Evolutionary conservation across 805 yeast species (phyloP).

Genomic region (Wickerhamiella sergipiensis): DNA sequence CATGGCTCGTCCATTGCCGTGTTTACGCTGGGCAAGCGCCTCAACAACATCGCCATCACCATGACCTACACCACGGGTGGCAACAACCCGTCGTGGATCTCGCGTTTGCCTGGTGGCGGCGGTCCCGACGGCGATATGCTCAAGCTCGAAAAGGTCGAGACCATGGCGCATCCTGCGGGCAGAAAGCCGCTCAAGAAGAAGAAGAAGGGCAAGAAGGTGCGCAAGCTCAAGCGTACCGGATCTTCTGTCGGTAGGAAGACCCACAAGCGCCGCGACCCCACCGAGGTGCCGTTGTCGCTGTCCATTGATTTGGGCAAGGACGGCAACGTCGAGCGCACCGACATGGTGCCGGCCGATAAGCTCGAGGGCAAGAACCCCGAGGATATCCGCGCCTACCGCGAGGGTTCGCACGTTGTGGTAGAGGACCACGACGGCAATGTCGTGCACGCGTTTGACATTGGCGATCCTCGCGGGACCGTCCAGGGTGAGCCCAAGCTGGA

Average conservation of each 20-base stretch:
- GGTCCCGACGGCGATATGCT: constrained; percentile 52
- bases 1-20: constrained; percentile 89
- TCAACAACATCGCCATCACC: constrained; percentile 84
- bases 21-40: constrained; percentile 62
- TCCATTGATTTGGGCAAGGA: constrained; percentile 9
- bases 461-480: constrained; percentile 9
- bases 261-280: background rate
- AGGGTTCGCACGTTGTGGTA: constrained; percentile 55
- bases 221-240: background rate
- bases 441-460: constrained; percentile 38
- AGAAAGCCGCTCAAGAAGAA: background rate
- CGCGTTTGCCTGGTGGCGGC: constrained; percentile 55
- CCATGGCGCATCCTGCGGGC: constrained; percentile 28
- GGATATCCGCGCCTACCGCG: constrained; percentile 40
- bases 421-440: constrained; percentile 83
- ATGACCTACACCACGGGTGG: constrained; percentile 72
- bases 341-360: constrained; percentile 9
- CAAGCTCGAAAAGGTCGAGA: constrained; percentile 73
- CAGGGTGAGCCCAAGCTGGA: constrained; percentile 11
- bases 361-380: constrained; percentile 16
- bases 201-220: background rate
- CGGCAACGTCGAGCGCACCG: constrained; percentile 11
- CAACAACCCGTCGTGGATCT: constrained; percentile 64
- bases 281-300: constrained; percentile 9
- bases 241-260: background rate